Conservation (phyloP, 768 basidiomycete genomes). For the Rhodotorula sphaerocarpa region DNA sequence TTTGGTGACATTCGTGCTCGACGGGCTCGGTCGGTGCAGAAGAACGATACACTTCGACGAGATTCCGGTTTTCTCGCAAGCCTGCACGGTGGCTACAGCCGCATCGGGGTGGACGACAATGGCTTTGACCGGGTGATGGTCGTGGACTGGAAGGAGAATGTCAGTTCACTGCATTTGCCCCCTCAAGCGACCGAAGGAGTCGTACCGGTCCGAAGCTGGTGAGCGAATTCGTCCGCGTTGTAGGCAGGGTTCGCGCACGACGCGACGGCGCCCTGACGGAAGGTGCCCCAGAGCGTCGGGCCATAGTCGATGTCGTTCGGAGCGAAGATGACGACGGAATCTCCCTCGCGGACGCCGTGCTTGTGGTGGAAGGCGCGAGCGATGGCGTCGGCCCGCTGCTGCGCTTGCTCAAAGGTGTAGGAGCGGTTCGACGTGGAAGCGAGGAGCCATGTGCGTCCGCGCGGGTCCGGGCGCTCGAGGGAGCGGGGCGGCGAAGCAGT, state of each 20-base stretch:
- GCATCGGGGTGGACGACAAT: slow-evolving; percentile 17
- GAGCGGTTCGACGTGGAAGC: background rate
- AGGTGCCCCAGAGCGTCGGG: slow-evolving; percentile 1
- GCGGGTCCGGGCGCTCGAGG: background rate
- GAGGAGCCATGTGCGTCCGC: slow-evolving; percentile 14
- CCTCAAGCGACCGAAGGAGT: too few species aligned
- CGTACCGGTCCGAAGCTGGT: slow-evolving; percentile 17
- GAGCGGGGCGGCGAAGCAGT: too few species aligned
- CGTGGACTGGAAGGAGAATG: background rate
- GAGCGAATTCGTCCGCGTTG: slow-evolving; percentile 12
- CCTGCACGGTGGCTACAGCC: slow-evolving; percentile 20
- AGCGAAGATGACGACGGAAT: slow-evolving; percentile 9
- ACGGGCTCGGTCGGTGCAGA: background rate
- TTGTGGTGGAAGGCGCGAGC: slow-evolving; percentile 9
- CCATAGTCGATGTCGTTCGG: slow-evolving; percentile 30
- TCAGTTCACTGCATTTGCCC: background rate
- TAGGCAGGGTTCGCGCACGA: slow-evolving; percentile 29
- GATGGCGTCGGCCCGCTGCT: slow-evolving; percentile 11
- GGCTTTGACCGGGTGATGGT: slow-evolving; percentile 18
- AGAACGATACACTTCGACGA: slow-evolving; percentile 17
- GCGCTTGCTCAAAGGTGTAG: slow-evolving; percentile 8
- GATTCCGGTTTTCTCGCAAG: slow-evolving; percentile 8
- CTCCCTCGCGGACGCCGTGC: background rate
- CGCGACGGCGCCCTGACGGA: slow-evolving; percentile 9
- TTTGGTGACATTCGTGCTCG: background rate